A percentile compares a stretch with the other conserved stretches of the same genome.
Conservation (phyloP, 2,329 filamentous ascomycete species). For the Trichoderma sp. region DNA sequence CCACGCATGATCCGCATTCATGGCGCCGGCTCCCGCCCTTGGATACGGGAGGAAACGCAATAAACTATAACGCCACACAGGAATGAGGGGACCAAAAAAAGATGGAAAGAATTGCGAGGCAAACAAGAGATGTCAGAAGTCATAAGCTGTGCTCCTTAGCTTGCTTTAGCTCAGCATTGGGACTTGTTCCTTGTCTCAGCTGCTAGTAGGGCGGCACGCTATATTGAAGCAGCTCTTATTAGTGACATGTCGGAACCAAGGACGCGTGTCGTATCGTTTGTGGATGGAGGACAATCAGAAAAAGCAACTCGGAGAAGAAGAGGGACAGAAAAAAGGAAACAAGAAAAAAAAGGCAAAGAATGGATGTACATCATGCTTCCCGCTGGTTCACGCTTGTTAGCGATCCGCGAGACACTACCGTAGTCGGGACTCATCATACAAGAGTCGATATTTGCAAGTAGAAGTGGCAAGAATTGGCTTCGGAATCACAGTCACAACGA, state of each 20-base stretch:
- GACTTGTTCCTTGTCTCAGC: neutral
- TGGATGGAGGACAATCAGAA: neutral
- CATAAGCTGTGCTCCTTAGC: slow-evolving; percentile 6
- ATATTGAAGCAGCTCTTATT: neutral
- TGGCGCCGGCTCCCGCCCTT: slow-evolving; percentile 12
- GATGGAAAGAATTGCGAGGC: neutral
- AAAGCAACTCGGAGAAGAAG: neutral
- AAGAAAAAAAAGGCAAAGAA: neutral
- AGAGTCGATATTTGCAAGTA: neutral
- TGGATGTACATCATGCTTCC: neutral
- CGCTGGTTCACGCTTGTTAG: neutral
- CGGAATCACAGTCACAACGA: neutral
- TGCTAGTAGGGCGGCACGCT: neutral
- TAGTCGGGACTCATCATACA: neutral
- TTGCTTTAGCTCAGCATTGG: neutral
- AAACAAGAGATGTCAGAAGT: slow-evolving; percentile 2
- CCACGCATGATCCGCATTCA: slow-evolving; percentile 5
- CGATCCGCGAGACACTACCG: neutral
- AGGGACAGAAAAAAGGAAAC: neutral
- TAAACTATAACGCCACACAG: slow-evolving; percentile 1
- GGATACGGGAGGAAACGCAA: slow-evolving; percentile 4
- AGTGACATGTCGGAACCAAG: slow-evolving; percentile 1
- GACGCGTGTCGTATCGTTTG: neutral
- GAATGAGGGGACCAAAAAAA: neutral
- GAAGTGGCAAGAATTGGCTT: neutral